A percentile compares a stretch with the other conserved stretches of the same genome.
These are phyloP conservation scores for Hamigera avellanea DNA, from an alignment of 495 filamentous ascomycete genomes.

Conservation along the genomic window DNA sequence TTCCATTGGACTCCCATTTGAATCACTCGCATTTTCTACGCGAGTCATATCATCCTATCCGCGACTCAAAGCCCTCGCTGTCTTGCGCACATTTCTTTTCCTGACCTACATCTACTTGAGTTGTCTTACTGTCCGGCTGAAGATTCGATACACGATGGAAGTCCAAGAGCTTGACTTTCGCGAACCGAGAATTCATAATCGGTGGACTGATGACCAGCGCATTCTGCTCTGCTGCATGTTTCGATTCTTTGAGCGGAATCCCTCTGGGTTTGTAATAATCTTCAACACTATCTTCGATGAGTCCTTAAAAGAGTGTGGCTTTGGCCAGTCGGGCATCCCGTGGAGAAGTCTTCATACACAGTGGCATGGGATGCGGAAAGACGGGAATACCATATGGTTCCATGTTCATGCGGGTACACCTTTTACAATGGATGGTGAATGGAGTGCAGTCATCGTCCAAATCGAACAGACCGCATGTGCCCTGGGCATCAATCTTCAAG, in stretches of 20 bases:
- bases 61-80: too few relatives aligned
- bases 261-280: slow-evolving; percentile 3
- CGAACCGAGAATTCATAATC: slow-evolving; percentile 2
- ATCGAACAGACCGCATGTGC: too few relatives aligned
- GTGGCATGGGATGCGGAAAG: slow-evolving; percentile 11
- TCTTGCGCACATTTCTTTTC: too few relatives aligned
- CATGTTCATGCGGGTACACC: slow-evolving; percentile 12
- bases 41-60: too few relatives aligned
- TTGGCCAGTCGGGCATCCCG: slow-evolving; percentile 5
- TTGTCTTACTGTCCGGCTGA: too few relatives aligned
- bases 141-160: too few relatives aligned
- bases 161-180: slow-evolving; percentile 1
- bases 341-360: slow-evolving; percentile 8
- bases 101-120: too few relatives aligned
- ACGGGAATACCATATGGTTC: slow-evolving; percentile 9
- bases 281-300: slow-evolving; percentile 15
- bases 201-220: slow-evolving; percentile 13
- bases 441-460: too few relatives aligned
- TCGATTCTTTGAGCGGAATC: slow-evolving; percentile 12
- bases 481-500: too few relatives aligned
- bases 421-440: too few relatives aligned
- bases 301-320: slow-evolving; percentile 9
- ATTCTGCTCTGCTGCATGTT: slow-evolving; percentile 17
- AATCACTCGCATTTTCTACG: too few relatives aligned
- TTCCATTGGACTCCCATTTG: too few relatives aligned